Base-by-base conservation (phyloP, 83 land plant genomes). In the Isoetes engelmannii region DNA sequence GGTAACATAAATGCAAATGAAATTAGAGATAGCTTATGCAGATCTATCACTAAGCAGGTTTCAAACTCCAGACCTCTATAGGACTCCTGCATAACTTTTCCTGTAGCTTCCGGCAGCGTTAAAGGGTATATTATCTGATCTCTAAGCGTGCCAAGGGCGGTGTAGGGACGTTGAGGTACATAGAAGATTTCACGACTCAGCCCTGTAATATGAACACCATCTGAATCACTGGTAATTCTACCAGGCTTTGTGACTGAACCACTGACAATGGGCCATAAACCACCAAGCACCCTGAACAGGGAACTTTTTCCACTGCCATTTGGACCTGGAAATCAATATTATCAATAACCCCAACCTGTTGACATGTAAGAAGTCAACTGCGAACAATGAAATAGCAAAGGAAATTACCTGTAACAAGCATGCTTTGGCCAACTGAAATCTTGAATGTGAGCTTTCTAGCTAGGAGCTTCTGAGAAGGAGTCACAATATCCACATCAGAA, bases 271-370 rank as follows among this genome's bases (percentile, higher is more conserved):
- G 99, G 99, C 99, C 99, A 95, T 53, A 95, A 79, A 59, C 89
- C 99, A 48, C 93, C 69, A 47, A 95, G 84, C 13, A 91, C 93
- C 61, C 99, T 82, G 69, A 95, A 95, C 48, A 91, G 70, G 3
- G 99, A 95, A 68, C 92, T 90, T 69, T 95, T 95, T 6, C 99
- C 99, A 74, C 94, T 86, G 13, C 99, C 99, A 85, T 95, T 95
- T 15, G 99, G 99, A 56, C 99, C 99, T 95, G 64, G 17, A 68
- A 68, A 20, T 17, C 6, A 54, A 69, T 45, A 4, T 49, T 42
- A 57, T 20, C 77, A 44, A 42, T 67, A 61, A 6, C 13, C 15
- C 8, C n/a, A 15, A 28, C 10, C 43, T 43, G 17, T 65, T 18
- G 47, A 76, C 55, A 51, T 51, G 55, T 51, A 7, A 45, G 44